Evolutionary conservation across 1,284 basidiomycete genomes (phyloP).

Genomic region (Rhodotorula glutinis): DNA sequence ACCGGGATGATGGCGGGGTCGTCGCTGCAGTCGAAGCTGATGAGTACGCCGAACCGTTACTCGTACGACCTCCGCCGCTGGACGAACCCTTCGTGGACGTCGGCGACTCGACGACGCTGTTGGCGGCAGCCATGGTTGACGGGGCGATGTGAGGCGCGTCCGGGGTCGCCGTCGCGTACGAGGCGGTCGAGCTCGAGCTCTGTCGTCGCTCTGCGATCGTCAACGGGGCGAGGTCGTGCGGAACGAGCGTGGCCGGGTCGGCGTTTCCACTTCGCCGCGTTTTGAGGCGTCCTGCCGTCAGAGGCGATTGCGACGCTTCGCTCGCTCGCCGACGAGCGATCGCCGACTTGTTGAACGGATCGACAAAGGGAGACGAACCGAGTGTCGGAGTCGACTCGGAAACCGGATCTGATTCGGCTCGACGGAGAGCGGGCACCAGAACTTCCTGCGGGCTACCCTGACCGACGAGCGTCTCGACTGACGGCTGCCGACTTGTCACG

Average conservation of each 20-base stretch:
- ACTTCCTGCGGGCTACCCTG: neutral
- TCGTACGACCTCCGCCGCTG: neutral
- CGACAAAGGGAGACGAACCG: conserved; percentile 4
- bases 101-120: neutral
- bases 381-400: conserved; percentile 27
- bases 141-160: neutral
- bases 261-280: neutral
- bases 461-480: neutral
- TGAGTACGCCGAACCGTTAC: neutral
- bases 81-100: neutral
- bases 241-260: neutral
- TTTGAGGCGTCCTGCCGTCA: neutral
- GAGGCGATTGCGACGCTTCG: neutral
- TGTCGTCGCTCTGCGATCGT: neutral
- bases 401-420: conserved; percentile 10
- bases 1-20: neutral
- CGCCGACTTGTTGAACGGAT: conserved; percentile 11
- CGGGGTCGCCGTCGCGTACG: neutral
- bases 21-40: neutral
- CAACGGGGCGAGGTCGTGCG: neutral
- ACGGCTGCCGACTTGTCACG: neutral
- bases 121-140: neutral
- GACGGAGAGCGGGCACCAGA: neutral
- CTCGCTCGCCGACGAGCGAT: conserved; percentile 7
- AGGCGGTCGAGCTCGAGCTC: neutral